Evolutionary conservation across 495 filamentous ascomycete genomes (phyloP), one percentile per base, ranked within the genome.

Genomic region (Hyaloscypha finlandica): DNA sequence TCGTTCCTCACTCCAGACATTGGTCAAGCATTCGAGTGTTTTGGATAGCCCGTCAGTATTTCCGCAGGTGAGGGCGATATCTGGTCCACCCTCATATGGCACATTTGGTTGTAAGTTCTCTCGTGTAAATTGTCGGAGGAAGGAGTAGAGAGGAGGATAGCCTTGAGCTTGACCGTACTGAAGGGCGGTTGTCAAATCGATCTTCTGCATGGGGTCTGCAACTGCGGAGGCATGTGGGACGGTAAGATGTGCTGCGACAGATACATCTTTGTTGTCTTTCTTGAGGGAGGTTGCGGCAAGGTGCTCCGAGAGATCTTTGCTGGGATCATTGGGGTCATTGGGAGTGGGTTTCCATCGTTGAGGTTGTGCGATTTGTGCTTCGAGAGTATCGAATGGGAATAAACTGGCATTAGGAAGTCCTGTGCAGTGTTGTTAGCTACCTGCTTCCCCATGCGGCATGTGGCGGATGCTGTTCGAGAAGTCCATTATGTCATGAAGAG

Each of bases 341-440:
- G 85, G 84, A 33, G 88, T 86, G 0, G 88, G 87, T n/a, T 85
- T 82, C 78, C 89, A 93, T 71, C 93, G 86, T 22, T 88, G 77
- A 11, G 93, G 86, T 31, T 84, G 84, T 12, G 92, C 92, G 61
- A 86, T 83, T 65, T 88, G 85, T n/a, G 92, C 90, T 76, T 94
- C 92, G 32, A 97, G 86, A 0, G 92, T 96, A 65, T 97, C 93
- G 75, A 90, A 97, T 19, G 94, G 94, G 74, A 97, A 97, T 77
- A 92, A 92, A 37, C 84, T 84, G 16, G 86, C 77, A 75, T 93
- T 89, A 25, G 94, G 94, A 16, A 96, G 84, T 59, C 91, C 91
- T 93, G 71, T 25, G 33, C 19, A 48, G 1, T 35, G 63, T 42
- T 62, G 63, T 59, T 37, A 61, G 20, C 48, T 37, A 37, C 35